These are phyloP conservation scores for Fusarium musae DNA, from an alignment of 2,329 filamentous ascomycete species.

Conservation along the genomic window DNA sequence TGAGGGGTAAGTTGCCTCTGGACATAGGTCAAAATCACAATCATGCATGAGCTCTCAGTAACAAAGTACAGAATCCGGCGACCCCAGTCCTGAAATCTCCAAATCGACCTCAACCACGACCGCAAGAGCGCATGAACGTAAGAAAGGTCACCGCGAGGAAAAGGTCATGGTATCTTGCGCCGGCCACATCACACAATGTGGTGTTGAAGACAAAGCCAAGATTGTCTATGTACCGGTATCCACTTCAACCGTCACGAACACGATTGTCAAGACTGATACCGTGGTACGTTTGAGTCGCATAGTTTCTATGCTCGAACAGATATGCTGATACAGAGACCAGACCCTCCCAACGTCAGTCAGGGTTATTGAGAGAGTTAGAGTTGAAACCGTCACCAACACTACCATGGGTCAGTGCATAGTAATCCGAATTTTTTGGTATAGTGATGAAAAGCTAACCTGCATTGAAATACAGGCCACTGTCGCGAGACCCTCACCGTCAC, in stretches of 20 bases:
- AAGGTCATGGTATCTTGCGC: background rate
- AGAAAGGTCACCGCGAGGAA: accelerated
- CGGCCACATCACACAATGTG: background rate
- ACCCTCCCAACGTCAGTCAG: background rate
- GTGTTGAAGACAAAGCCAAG: background rate
- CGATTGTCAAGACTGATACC: background rate
- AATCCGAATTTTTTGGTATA: accelerated
- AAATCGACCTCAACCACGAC: background rate
- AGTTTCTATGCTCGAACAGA: background rate
- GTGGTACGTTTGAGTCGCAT: background rate
- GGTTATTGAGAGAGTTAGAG: accelerated
- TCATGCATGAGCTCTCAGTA: accelerated
- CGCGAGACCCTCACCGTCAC: background rate
- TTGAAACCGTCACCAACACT: accelerated
- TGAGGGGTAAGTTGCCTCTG: background rate
- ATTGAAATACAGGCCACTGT: background rate
- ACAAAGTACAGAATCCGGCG: background rate
- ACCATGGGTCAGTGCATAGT: background rate
- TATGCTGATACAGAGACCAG: background rate
- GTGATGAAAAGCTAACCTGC: accelerated
- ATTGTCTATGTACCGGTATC: accelerated
- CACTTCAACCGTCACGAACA: accelerated
- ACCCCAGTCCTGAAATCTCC: background rate
- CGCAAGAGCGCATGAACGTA: background rate
- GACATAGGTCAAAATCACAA: accelerated